Evolutionary conservation across 2,329 filamentous ascomycete species (phyloP), one percentile per base, ranked within the genome.

Genomic region (Paecilomyces niveus): DNA sequence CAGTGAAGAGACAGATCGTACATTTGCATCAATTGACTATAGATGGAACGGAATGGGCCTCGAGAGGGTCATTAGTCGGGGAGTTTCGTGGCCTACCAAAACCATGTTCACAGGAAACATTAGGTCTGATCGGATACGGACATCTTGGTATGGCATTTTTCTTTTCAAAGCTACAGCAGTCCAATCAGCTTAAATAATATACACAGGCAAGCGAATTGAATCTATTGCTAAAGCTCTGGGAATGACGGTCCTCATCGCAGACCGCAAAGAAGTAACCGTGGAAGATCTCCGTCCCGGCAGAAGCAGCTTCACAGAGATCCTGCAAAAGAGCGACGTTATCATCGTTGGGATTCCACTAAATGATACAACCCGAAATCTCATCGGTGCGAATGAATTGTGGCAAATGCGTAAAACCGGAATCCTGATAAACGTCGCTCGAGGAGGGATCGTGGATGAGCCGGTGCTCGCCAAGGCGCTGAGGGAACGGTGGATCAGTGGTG

Each of bases 101-200:
- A 59, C 75, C 72, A 0, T 77, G 74, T 64, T 62, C 64, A 18
- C 76, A 80, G 59, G 78, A 80, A 66, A 71, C 73, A 3, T 59
- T 80, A 62, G 78, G 75, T 0, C 69, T 80, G 54, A 65, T 81
- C 56, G 78, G 78, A 1, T 79, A 79, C 63, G 79, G 78, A 6
- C 71, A 71, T 3, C 63, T 80, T 24, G 49, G 49, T 51, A 21
- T 10, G 49, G 3, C 11, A 24, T 10, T 51, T 22, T 10, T 11
- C 6, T 51, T 10, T 51, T 10, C 5, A 21, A 21, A 24, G 22
- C 49, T 21, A 29, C 26, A 22, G 26, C 7, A 4, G 26, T 29
- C 2, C 7, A 4, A 29, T 2, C 1, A 29, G 26, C 26, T 29
- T 29, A 51, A 21, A 51, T 21, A 21, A 55, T 29, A 26, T 49